Percentiles rank a stretch among this genome's conserved stretches.
Evolutionary conservation across 306 rosid genomes (phyloP).

Genomic region (Malus sieversii): DNA sequence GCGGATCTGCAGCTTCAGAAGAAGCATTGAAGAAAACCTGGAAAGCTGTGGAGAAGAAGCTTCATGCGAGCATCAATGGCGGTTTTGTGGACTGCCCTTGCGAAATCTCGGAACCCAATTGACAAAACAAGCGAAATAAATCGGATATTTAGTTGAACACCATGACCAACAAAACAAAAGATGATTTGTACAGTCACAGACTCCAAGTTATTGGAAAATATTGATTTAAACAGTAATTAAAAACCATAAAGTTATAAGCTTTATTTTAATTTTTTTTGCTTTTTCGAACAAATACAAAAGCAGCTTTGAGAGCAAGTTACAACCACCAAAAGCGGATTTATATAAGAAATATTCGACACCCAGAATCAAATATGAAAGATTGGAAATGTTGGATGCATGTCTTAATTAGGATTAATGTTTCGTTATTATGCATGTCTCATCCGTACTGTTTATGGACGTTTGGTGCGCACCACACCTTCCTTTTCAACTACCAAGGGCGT

Average conservation of each 20-base stretch:
- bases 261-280: neutral
- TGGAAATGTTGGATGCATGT: neutral
- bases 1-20: constrained; percentile 33
- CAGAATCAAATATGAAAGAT: neutral
- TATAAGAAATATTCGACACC: neutral
- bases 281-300: neutral
- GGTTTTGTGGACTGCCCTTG: constrained; percentile 7
- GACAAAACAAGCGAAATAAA: neutral
- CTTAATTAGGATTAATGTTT: constrained; percentile 6
- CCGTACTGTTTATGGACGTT: neutral
- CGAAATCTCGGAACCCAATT: neutral
- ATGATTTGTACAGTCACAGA: neutral
- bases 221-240: neutral
- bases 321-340: neutral
- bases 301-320: constrained; percentile 6
- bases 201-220: neutral
- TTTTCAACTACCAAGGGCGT: neutral
- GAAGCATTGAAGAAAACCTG: constrained; percentile 1
- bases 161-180: neutral
- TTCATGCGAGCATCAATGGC: constrained; percentile 19
- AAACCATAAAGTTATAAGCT: neutral
- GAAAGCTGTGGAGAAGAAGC: constrained; percentile 13
- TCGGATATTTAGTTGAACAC: neutral
- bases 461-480: neutral
- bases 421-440: constrained; percentile 1